These are phyloP conservation scores for Cenchrus purpureus DNA, from an alignment of 176 grass and related monocot species.

Conservation along the genomic window DNA sequence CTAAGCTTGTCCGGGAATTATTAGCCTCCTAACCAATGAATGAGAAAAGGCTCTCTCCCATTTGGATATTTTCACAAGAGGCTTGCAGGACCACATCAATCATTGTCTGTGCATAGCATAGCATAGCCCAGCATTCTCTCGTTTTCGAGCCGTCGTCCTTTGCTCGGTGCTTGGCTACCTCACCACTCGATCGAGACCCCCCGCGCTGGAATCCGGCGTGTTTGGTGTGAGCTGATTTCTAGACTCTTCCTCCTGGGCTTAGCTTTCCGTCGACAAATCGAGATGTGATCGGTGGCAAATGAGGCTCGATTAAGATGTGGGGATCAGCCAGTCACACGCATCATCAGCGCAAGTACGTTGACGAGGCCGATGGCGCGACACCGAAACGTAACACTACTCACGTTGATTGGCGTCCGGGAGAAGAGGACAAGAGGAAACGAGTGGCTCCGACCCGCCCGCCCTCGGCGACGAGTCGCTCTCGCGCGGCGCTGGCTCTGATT, in stretches of 20 bases:
- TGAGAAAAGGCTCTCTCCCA: neutral
- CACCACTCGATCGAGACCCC: constrained; percentile 9
- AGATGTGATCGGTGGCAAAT: neutral
- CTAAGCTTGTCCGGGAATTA: neutral
- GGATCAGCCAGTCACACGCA: neutral
- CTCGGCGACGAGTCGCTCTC: neutral
- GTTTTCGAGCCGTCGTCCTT: neutral
- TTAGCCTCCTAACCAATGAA: neutral
- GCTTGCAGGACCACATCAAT: constrained; percentile 22
- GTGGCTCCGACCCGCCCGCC: neutral
- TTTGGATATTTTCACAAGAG: constrained; percentile 26
- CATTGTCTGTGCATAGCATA: neutral
- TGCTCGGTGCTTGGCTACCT: neutral
- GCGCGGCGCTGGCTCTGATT: neutral
- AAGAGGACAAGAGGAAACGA: neutral
- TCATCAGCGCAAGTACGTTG: neutral
- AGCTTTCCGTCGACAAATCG: neutral
- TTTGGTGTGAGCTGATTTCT: neutral
- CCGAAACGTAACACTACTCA: neutral
- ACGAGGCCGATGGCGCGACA: neutral
- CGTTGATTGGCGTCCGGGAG: neutral
- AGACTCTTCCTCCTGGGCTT: neutral
- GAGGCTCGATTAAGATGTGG: neutral
- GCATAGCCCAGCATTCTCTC: constrained; percentile 24
- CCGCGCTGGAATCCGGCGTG: neutral